Evolutionary conservation across 352 stramenopile genomes (phyloP).

Genomic region (Pythium plurisporium): DNA sequence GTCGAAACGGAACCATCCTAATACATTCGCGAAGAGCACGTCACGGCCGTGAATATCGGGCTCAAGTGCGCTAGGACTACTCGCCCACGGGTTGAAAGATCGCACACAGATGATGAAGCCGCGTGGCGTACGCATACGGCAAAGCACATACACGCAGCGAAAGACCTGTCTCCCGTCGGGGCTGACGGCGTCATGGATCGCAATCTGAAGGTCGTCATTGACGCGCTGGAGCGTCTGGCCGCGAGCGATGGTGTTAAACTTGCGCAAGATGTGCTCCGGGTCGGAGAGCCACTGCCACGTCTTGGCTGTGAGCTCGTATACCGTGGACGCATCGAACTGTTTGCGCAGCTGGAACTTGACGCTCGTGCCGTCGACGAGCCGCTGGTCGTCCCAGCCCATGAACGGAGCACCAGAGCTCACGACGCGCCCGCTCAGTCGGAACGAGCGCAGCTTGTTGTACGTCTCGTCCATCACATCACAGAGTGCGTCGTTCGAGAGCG

Average conservation of each 20-base stretch:
- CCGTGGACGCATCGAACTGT: constrained; percentile 38
- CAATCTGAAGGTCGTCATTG: constrained; percentile 65
- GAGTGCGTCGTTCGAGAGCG: constrained; percentile 20
- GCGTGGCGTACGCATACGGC: constrained; percentile 58
- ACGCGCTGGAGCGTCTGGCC: constrained; percentile 53
- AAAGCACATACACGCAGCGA: constrained; percentile 66
- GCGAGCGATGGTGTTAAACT: constrained; percentile 50
- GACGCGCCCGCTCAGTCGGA: constrained; percentile 43
- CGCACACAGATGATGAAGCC: constrained; percentile 67
- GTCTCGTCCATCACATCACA: constrained; percentile 37
- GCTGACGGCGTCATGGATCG: constrained; percentile 48
- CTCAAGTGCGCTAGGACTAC: constrained; percentile 6
- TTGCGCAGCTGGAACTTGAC: constrained; percentile 75
- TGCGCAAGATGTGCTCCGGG: constrained; percentile 42
- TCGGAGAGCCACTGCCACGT: constrained; percentile 71
- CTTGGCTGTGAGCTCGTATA: constrained; percentile 38
- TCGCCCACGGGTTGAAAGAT: constrained; percentile 39
- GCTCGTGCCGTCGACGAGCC: constrained; percentile 42
- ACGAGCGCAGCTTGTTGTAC: constrained; percentile 50
- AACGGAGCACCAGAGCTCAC: constrained; percentile 45
- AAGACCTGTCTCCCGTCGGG: constrained; percentile 39
- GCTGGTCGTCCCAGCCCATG: constrained; percentile 66
- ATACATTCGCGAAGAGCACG: constrained; percentile 20
- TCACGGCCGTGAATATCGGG: constrained; percentile 10
- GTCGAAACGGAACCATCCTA: constrained; percentile 28